phyloP scores from a whole-genome alignment of 768 basidiomycete genomes.

The Rhizopogon rudus region DNA sequence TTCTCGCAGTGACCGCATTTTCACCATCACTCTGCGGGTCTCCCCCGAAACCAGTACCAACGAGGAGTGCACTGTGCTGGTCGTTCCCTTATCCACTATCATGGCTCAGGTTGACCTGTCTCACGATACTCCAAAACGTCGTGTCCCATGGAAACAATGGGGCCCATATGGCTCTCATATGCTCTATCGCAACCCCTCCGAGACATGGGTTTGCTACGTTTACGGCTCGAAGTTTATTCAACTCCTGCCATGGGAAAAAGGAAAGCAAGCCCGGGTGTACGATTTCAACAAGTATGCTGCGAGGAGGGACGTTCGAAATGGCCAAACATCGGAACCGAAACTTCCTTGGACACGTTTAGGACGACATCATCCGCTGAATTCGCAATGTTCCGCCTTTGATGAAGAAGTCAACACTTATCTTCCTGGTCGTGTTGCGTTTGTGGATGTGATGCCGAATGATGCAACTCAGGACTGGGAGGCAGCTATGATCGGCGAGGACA shows the following conservation, averaged over 20 bases:
- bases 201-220: conserved; percentile 31
- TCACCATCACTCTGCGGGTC: conserved; percentile 23
- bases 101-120: conserved; percentile 18
- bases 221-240: conserved; percentile 30
- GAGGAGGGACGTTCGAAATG: conserved; percentile 9
- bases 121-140: background rate
- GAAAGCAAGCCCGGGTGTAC: conserved; percentile 18
- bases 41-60: background rate
- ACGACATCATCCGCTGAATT: conserved; percentile 3
- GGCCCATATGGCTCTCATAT: conserved; percentile 27
- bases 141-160: conserved; percentile 26
- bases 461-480: conserved; percentile 18
- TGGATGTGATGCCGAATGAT: conserved; percentile 4
- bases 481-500: conserved; percentile 32
- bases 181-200: conserved; percentile 20
- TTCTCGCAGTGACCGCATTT: conserved; percentile 25
- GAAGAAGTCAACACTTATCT: conserved; percentile 20
- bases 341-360: conserved; percentile 16
- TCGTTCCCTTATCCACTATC: conserved; percentile 27
- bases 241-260: conserved; percentile 16
- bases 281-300: conserved; percentile 29
- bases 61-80: conserved; percentile 17
- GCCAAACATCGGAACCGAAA: conserved; percentile 1
- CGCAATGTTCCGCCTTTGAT: conserved; percentile 13
- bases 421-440: conserved; percentile 21